phyloP scores from a whole-genome alignment of 306 rosid species.

The cucumber (Cucumis sativus) region Cucumber_9930_V3 NC_026661.2:5429001-5429500 shows the following conservation, averaged over 20 bases:
- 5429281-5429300: conserved; percentile 94
- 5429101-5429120: background rate
- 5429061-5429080: background rate
- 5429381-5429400: conserved; percentile 59
- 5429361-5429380: conserved; percentile 78
- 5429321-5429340: conserved; percentile 53
- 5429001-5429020: background rate
- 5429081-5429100: background rate
- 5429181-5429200: background rate
- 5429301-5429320: conserved; percentile 90
- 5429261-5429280: conserved; percentile 87
- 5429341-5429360: conserved; percentile 54
- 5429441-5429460: conserved; percentile 29
- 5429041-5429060: background rate
- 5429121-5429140: background rate
- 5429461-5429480: conserved; percentile 27
- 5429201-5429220: conserved; percentile 8
- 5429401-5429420: conserved; percentile 51
- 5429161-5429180: background rate
- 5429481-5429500: conserved; percentile 27
- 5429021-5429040: background rate
- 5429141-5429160: background rate
- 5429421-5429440: conserved; percentile 57
- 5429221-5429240: conserved; percentile 30
- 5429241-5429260: conserved; percentile 77